Base-by-base conservation (phyloP, 371 early-diverging fungal genomes). In the Mucor saturninus region DNA sequence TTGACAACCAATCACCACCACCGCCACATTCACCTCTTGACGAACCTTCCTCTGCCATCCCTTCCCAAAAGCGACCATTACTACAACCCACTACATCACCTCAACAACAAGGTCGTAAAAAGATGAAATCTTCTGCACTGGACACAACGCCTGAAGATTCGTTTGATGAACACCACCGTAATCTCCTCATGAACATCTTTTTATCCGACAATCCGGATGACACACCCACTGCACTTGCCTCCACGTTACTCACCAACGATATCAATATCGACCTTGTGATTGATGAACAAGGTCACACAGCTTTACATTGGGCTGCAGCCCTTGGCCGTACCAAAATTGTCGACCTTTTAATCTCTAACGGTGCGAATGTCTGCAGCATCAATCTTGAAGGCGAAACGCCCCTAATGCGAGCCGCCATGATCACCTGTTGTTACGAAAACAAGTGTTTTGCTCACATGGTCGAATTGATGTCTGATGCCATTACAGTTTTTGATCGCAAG, bases 291-390 rank as follows among this genome's bases (percentile, higher is more conserved):
- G 94, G 94, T 4, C 88, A 93, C 70, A 89, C 94, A 2, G 83
- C 93, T 2, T 71, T 95, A 32, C 96, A 96, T 61, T 91, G 92
- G 92, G 93, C 96, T 0, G 89, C 92, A 5, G 90, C 92, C 0
- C 72, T 93, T 40, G 97, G 88, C 0, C 81, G 90, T 54, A 77
- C 89, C 42, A 72, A 83, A 8, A 77, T 92, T 0, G 80, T 92
- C 3, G 77, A 83, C 29, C 52, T 89, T 28, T 77, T 95, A 31
- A 61, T 95, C n/a, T 65, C 79, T 13, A 84, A 84, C 42, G 91
- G 93, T 2, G 90, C 90, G 8, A 85, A 91, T 72, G 67, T 84
- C 0, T 72, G 79, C 37, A 70, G 77, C 10, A 72, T 76, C 0
- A 95, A 95, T 69, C 76, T 80, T 56, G 80, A 74, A 31, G 96